These are phyloP conservation scores for Aureobasidium sp. DNA, from an alignment of 2,329 filamentous ascomycete genomes.

Conservation along the genomic window DNA sequence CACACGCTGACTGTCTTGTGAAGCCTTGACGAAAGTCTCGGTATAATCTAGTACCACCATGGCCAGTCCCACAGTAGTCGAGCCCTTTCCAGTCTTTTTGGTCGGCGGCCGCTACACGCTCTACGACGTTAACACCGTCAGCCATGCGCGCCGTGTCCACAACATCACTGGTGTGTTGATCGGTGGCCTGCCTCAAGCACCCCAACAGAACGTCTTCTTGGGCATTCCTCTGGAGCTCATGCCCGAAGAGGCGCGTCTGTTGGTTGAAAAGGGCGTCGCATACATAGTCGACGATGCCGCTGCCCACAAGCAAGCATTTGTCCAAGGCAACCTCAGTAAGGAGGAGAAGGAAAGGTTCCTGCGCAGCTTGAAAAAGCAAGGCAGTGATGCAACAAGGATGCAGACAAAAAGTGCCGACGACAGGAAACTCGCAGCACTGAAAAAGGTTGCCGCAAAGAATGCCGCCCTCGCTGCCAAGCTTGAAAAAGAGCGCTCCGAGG, in stretches of 20 bases:
- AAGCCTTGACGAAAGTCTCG: constrained; percentile 11
- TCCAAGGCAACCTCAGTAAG: constrained; percentile 43
- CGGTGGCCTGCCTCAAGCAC: constrained; percentile 83
- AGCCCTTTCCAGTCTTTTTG: constrained; percentile 70
- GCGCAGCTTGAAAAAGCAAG: constrained; percentile 47
- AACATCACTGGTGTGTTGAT: constrained; percentile 80
- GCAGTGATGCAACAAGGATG: constrained; percentile 43
- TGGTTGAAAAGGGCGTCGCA: constrained; percentile 70
- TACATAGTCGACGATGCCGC: constrained; percentile 74
- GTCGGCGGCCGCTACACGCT: constrained; percentile 78
- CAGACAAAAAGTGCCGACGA: constrained; percentile 43
- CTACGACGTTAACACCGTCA: constrained; percentile 77
- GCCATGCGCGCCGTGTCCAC: constrained; percentile 69
- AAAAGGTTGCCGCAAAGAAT: constrained; percentile 49
- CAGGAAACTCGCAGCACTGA: constrained; percentile 44
- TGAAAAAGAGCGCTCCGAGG: constrained; percentile 9
- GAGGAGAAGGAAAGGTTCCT: constrained; percentile 58
- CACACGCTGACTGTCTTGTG: background rate
- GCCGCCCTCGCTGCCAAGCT: constrained; percentile 20
- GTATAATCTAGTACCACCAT: constrained; percentile 20
- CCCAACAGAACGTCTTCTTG: constrained; percentile 65
- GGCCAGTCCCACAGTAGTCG: constrained; percentile 29
- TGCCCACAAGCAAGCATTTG: constrained; percentile 61
- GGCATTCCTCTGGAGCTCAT: constrained; percentile 75
- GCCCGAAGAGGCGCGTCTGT: constrained; percentile 76